These are phyloP conservation scores for Claviceps africana DNA, from an alignment of 2,329 filamentous ascomycete species.

Conservation along the genomic window DNA sequence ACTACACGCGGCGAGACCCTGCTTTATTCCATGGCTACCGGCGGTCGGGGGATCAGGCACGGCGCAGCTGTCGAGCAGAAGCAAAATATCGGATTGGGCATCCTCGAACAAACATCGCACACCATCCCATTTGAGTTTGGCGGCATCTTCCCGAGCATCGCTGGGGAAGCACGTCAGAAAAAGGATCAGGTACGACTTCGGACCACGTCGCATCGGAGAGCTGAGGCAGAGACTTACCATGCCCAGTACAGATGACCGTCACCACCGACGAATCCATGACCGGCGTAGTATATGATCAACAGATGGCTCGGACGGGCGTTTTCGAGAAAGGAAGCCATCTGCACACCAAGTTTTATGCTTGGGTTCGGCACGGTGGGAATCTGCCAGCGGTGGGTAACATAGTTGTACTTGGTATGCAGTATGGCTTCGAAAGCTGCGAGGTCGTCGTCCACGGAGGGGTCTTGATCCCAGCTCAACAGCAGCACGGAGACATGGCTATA, in stretches of 20 bases:
- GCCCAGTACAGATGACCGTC: constrained; percentile 54
- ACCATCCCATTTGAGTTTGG: constrained; percentile 50
- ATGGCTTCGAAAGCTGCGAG: constrained; percentile 41
- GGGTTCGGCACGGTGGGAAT: constrained; percentile 47
- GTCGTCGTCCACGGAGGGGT: constrained; percentile 38
- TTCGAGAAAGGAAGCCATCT: constrained; percentile 46
- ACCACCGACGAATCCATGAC: constrained; percentile 42
- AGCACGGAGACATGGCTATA: constrained; percentile 47
- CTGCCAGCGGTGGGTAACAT: constrained; percentile 43
- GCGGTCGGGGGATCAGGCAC: constrained; percentile 35
- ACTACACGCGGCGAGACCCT: constrained; percentile 46
- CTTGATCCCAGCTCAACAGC: constrained; percentile 49
- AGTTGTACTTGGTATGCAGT: constrained; percentile 46
- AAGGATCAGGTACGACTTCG: constrained; percentile 20
- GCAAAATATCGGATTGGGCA: constrained; percentile 46
- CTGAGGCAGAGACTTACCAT: constrained; percentile 36
- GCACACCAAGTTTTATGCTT: constrained; percentile 46
- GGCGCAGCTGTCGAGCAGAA: constrained; percentile 49
- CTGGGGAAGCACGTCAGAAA: constrained; percentile 22
- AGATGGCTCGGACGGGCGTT: constrained; percentile 43
- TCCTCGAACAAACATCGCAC: constrained; percentile 49
- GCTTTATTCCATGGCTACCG: constrained; percentile 43
- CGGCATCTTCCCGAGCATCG: constrained; percentile 41
- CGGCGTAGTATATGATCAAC: constrained; percentile 51
- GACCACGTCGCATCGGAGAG: neutral